Evolutionary conservation across 2,329 filamentous ascomycete species (phyloP).

Genomic region (Trichoderma endophyticum): DNA sequence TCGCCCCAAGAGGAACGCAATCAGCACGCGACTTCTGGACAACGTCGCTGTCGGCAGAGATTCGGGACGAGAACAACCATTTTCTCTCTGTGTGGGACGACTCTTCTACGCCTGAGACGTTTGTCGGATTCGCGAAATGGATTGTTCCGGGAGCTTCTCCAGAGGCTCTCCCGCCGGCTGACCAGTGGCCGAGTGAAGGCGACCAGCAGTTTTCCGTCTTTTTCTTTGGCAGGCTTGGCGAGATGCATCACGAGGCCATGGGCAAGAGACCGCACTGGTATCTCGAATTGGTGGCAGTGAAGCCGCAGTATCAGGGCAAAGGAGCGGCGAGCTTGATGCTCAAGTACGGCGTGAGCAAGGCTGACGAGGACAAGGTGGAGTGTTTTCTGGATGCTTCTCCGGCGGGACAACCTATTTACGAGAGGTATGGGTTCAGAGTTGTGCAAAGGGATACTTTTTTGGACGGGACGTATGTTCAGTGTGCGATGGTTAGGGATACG

Average conservation of each 20-base stretch:
- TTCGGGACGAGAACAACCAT: neutral
- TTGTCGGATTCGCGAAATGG: constrained; percentile 14
- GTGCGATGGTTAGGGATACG: constrained; percentile 11
- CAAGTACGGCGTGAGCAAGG: neutral
- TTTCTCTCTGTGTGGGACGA: constrained; percentile 10
- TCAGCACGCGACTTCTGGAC: constrained; percentile 12
- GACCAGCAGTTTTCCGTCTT: constrained; percentile 3
- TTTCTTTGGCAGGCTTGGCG: constrained; percentile 7
- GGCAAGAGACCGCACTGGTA: constrained; percentile 12
- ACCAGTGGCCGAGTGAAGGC: constrained; percentile 11
- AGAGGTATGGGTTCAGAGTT: constrained; percentile 11
- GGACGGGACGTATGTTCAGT: neutral
- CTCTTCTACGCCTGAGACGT: neutral
- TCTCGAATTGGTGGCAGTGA: constrained; percentile 8
- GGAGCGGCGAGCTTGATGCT: constrained; percentile 15
- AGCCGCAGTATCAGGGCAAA: neutral
- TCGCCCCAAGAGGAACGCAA: constrained; percentile 1
- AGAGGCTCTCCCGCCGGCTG: neutral
- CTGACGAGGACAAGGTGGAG: constrained; percentile 13
- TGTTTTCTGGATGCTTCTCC: constrained; percentile 12
- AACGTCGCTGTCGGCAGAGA: neutral
- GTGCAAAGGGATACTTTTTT: neutral
- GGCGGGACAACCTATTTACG: constrained; percentile 4
- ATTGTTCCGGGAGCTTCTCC: neutral
- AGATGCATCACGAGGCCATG: constrained; percentile 11